Percentiles rank a stretch among this genome's conserved stretches.
phyloP scores from a whole-genome alignment of 805 yeast species.

The Kuraishia ogatae region DNA sequence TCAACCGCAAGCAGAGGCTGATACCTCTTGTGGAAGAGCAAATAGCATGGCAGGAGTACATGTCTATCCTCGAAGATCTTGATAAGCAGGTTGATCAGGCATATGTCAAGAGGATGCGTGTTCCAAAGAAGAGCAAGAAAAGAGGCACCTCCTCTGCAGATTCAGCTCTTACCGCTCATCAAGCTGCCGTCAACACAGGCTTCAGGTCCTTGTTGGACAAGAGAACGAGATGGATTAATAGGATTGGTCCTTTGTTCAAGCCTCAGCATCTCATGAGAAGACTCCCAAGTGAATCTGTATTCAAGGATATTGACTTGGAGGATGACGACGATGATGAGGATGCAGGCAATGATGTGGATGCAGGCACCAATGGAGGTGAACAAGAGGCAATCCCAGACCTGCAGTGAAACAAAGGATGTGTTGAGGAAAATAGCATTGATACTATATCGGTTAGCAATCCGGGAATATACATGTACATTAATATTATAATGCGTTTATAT shows the following conservation, averaged over 20 bases:
- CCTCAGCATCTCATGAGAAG: constrained; percentile 64
- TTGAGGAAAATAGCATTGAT: not conserved
- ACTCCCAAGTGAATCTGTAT: constrained; percentile 57
- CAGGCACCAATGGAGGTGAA: constrained; percentile 5
- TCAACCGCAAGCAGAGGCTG: constrained; percentile 54
- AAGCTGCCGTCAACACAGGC: constrained; percentile 70
- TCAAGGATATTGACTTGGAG: constrained; percentile 25
- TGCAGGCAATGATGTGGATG: constrained; percentile 5
- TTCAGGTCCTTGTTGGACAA: constrained; percentile 76
- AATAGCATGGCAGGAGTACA: constrained; percentile 91
- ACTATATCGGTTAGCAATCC: not conserved
- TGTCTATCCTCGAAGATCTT: constrained; percentile 82
- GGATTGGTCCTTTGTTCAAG: constrained; percentile 79
- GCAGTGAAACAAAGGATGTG: not conserved
- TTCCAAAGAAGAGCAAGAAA: constrained; percentile 59
- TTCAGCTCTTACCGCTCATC: constrained; percentile 39
- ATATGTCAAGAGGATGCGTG: constrained; percentile 72
- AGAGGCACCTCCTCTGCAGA: constrained; percentile 16
- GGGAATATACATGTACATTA: not conserved
- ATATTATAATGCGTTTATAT: not conserved
- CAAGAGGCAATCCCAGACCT: constrained; percentile 11
- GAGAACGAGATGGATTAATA: constrained; percentile 78
- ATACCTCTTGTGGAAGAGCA: constrained; percentile 77
- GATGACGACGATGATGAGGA: constrained; percentile 10
- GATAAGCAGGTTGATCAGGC: constrained; percentile 97